These are phyloP conservation scores for Malassezia cuniculi DNA, from an alignment of 1,284 basidiomycete species.

Conservation along the genomic window DNA sequence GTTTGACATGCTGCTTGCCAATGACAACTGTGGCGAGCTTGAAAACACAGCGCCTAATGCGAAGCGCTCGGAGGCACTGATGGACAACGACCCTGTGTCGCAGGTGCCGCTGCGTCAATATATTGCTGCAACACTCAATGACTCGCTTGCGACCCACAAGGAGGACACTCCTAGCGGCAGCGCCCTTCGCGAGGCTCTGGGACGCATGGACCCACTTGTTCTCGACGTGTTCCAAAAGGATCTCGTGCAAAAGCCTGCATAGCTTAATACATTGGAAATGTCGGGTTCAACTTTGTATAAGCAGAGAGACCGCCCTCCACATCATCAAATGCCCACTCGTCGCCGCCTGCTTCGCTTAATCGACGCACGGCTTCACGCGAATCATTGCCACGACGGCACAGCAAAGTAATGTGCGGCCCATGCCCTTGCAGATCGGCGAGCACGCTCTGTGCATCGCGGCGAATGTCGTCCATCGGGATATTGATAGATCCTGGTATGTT, in stretches of 20 bases:
- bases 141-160: constrained; percentile 18
- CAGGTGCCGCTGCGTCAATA: constrained; percentile 18
- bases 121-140: constrained; percentile 20
- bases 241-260: constrained; percentile 12
- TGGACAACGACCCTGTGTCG: constrained; percentile 18
- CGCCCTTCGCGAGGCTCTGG: constrained; percentile 15
- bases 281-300: constrained; percentile 1
- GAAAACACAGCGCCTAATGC: constrained; percentile 27
- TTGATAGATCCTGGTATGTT: constrained; percentile 1
- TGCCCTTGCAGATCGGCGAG: background rate
- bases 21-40: constrained; percentile 21
- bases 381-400: constrained; percentile 12
- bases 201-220: constrained; percentile 31
- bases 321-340: background rate
- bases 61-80: constrained; percentile 1
- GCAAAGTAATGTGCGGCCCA: background rate
- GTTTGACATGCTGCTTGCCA: constrained; percentile 13
- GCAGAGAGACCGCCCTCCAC: constrained; percentile 6
- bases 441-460: background rate
- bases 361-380: constrained; percentile 11
- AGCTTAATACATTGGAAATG: constrained; percentile 13
- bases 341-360: constrained; percentile 2
- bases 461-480: constrained; percentile 5
- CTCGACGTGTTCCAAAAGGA: constrained; percentile 34
- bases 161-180: background rate